Conservation (phyloP, 2,329 filamentous ascomycete genomes). For the Paracoccidioides brasiliensis region DNA sequence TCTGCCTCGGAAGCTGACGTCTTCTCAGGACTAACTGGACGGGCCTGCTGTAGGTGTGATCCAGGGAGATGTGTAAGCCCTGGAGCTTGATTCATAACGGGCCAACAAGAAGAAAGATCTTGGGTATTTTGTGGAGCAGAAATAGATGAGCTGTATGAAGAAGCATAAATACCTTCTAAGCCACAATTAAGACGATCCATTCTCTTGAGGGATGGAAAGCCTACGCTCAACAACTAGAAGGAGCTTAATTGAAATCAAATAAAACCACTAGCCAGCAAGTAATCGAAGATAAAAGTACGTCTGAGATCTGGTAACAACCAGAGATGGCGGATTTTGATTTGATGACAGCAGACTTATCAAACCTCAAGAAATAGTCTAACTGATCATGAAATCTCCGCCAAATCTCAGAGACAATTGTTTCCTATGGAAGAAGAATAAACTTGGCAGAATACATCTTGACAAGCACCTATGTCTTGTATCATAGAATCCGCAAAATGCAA, state of each 20-base stretch:
- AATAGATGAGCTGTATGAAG: constrained; percentile 11
- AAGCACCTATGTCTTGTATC: background rate
- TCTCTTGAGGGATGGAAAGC: constrained; percentile 11
- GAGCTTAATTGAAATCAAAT: constrained; percentile 6
- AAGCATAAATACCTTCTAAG: constrained; percentile 29
- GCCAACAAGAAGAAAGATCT: constrained; percentile 13
- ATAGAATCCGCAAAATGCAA: background rate
- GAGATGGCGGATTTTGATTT: background rate
- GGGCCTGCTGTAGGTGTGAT: constrained; percentile 18
- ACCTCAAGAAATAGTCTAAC: background rate
- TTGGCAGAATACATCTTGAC: background rate
- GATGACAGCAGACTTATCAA: background rate
- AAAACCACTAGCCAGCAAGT: background rate
- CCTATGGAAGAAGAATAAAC: background rate
- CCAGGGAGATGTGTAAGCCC: constrained; percentile 33
- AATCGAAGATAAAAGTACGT: background rate
- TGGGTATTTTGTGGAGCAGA: constrained; percentile 2
- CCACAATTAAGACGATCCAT: constrained; percentile 8
- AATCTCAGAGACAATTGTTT: background rate
- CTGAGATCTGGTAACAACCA: background rate
- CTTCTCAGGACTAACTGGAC: background rate
- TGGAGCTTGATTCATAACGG: constrained; percentile 22
- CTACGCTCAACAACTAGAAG: constrained; percentile 2
- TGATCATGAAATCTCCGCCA: background rate
- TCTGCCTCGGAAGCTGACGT: background rate